phyloP scores from a whole-genome alignment of 371 early-diverging fungal species.

The Actinomucor elegans region DNA sequence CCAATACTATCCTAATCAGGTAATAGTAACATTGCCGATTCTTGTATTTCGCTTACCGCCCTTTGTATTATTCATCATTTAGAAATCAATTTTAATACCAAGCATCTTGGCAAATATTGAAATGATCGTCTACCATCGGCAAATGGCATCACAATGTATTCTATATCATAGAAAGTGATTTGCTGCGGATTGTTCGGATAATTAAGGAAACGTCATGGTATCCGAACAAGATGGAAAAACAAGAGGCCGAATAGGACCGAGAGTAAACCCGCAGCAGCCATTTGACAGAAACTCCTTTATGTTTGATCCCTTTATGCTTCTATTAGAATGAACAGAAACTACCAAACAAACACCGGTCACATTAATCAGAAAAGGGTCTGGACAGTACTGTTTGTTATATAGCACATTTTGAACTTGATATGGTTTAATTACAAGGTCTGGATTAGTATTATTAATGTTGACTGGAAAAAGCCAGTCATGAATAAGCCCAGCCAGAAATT shows the following conservation, averaged over 20 bases:
- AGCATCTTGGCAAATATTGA: no score
- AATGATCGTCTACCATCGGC: no score
- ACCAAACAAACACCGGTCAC: not conserved
- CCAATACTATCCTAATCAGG: no score
- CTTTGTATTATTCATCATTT: slow-evolving; percentile 87
- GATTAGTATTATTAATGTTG: not conserved
- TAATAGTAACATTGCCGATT: no score
- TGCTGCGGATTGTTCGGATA: slow-evolving; percentile 16
- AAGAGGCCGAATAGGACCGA: slow-evolving; percentile 17
- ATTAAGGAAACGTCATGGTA: slow-evolving; percentile 13
- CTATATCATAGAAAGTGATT: no score
- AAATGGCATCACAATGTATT: no score
- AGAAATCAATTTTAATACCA: slow-evolving; percentile 78
- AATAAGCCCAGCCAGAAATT: not conserved
- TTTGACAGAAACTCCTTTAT: not conserved
- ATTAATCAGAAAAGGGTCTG: not conserved
- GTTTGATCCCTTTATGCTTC: not conserved
- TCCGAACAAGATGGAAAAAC: slow-evolving; percentile 16
- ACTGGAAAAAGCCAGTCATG: not conserved
- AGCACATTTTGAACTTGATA: not conserved
- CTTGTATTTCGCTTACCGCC: not conserved
- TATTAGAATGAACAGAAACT: not conserved
- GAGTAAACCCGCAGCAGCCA: slow-evolving; percentile 9
- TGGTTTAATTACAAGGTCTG: no score
- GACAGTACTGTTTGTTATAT: not conserved